phyloP scores from a whole-genome alignment of 345 rosid genomes.

The Nephelium lappaceum region DNA sequence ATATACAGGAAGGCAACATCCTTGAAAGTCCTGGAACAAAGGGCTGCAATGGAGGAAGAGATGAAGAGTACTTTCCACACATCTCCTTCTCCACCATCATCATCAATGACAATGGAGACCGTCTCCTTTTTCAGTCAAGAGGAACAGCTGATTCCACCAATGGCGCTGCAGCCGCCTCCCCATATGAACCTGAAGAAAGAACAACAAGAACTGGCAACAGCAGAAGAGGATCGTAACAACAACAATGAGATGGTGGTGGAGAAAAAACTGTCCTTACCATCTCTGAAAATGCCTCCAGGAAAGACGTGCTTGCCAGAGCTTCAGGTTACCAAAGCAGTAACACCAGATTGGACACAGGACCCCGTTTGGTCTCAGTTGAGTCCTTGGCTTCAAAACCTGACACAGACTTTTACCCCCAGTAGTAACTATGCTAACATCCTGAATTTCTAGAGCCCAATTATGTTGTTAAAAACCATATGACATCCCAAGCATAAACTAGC shows the following conservation, averaged over 20 bases:
- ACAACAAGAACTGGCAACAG: conserved; percentile 22
- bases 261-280: conserved; percentile 20
- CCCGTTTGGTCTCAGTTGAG: conserved; percentile 56
- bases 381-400: conserved; percentile 80
- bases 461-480: background rate
- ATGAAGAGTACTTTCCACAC: conserved; percentile 31
- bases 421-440: conserved; percentile 42
- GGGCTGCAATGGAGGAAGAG: conserved; percentile 71
- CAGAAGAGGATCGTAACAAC: background rate
- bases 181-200: conserved; percentile 46
- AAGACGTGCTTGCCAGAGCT: conserved; percentile 57
- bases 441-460: conserved; percentile 39
- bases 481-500: too few species aligned
- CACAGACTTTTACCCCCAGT: conserved; percentile 53
- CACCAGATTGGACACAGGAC: conserved; percentile 70
- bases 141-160: conserved; percentile 36
- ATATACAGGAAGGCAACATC: conserved; percentile 93
- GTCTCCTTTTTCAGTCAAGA: conserved; percentile 39
- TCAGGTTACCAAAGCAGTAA: conserved; percentile 54
- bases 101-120: conserved; percentile 48
- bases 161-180: conserved; percentile 10
- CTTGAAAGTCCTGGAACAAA: conserved; percentile 79
- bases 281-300: conserved; percentile 53
- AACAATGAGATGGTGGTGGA: conserved; percentile 18
- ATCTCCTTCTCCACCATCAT: conserved; percentile 45